Evolutionary conservation across 768 basidiomycete genomes (phyloP).

Genomic region (Pleurotus tuber-regium): DNA sequence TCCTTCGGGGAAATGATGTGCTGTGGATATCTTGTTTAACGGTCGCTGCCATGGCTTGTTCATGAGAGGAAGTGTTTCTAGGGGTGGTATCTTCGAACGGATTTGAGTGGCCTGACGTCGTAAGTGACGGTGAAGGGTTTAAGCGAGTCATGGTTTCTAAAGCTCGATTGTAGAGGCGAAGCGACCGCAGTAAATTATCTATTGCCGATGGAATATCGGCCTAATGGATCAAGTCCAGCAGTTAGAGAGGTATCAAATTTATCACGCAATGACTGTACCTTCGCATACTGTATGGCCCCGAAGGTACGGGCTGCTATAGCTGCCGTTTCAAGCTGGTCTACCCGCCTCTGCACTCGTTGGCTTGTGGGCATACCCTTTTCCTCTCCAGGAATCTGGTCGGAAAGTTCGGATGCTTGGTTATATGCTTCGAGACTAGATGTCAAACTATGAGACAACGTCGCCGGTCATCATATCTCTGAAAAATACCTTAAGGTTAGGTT

Average conservation of each 20-base stretch:
- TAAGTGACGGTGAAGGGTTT: constrained; percentile 29
- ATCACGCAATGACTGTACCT: too few species aligned
- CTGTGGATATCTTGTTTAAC: constrained; percentile 20
- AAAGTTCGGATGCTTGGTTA: constrained; percentile 54
- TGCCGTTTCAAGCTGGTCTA: constrained; percentile 59
- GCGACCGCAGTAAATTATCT: constrained; percentile 59
- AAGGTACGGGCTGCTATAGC: constrained; percentile 72
- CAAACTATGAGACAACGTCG: constrained; percentile 1
- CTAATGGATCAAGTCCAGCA: too few species aligned
- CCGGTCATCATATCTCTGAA: neutral
- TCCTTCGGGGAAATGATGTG: constrained; percentile 26
- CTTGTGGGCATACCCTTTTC: constrained; percentile 50
- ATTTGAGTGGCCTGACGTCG: constrained; percentile 37
- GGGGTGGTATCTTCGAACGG: constrained; percentile 56
- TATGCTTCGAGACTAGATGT: constrained; percentile 47
- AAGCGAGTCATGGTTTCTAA: constrained; percentile 65
- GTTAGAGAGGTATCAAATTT: too few species aligned
- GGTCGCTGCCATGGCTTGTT: constrained; percentile 15
- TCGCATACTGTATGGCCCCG: constrained; percentile 63
- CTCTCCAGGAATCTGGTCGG: constrained; percentile 35
- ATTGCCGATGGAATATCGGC: constrained; percentile 59
- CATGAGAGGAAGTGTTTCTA: constrained; percentile 15
- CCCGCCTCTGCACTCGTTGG: constrained; percentile 58
- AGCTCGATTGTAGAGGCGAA: constrained; percentile 82
- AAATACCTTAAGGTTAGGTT: constrained; percentile 58